Percentiles rank a stretch among this genome's conserved stretches.
Conservation (phyloP, 2,329 filamentous ascomycete species). For the Dactylellina drechsleri region DNA sequence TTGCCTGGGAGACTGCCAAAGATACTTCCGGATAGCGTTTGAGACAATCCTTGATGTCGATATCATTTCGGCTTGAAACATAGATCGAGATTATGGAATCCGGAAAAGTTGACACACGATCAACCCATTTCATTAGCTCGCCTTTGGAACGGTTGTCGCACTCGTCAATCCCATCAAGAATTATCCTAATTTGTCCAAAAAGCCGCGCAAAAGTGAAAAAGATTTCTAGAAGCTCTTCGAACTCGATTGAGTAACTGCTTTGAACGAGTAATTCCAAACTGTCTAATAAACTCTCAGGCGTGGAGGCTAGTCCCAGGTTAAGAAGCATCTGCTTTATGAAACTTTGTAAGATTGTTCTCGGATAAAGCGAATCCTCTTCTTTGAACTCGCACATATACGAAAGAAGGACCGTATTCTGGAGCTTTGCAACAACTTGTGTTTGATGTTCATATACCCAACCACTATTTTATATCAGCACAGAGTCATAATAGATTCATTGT, state of each 20-base stretch:
- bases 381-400: slow-evolving; percentile 55
- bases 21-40: slow-evolving; percentile 19
- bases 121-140: slow-evolving; percentile 32
- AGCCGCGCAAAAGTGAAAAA: slow-evolving; percentile 25
- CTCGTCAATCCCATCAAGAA: slow-evolving; percentile 56
- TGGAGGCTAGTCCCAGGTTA: slow-evolving; percentile 1
- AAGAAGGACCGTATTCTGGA: slow-evolving; percentile 10
- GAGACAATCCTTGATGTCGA: slow-evolving; percentile 27
- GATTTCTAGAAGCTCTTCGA: slow-evolving; percentile 18
- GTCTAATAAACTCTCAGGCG: slow-evolving; percentile 34
- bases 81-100: slow-evolving; percentile 39
- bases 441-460: slow-evolving; percentile 35
- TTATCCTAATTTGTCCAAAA: slow-evolving; percentile 21
- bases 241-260: slow-evolving; percentile 14
- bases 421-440: neutral
- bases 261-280: slow-evolving; percentile 6
- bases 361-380: slow-evolving; percentile 31
- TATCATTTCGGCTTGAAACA: slow-evolving; percentile 54
- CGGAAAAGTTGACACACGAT: neutral
- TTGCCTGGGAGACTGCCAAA: slow-evolving; percentile 9
- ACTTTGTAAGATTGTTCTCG: slow-evolving; percentile 36
- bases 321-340: slow-evolving; percentile 53
- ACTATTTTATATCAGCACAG: neutral
- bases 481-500: neutral
- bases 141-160: slow-evolving; percentile 42